phyloP scores from a whole-genome alignment of 495 filamentous ascomycete species.

The Neurospora tetrasperma region DNA sequence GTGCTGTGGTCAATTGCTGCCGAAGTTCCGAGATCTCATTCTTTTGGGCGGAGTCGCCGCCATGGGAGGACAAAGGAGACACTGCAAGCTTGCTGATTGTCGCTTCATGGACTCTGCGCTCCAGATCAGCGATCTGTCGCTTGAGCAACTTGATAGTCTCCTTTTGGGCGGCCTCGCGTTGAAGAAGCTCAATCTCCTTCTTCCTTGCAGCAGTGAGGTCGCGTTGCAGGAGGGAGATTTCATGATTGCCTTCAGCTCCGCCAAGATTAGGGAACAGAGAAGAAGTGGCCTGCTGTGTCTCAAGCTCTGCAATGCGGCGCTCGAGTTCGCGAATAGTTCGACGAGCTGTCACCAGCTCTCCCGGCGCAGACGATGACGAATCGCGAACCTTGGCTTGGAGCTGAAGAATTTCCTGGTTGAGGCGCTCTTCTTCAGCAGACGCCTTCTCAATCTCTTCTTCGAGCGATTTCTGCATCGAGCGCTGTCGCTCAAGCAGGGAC shows the following conservation, averaged over 20 bases:
- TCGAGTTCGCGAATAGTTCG: slow-evolving; percentile 50
- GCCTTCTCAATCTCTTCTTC: slow-evolving; percentile 46
- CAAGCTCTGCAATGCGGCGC: slow-evolving; percentile 46
- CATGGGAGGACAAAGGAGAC: slow-evolving; percentile 22
- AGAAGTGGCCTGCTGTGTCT: slow-evolving; percentile 37
- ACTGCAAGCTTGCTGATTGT: slow-evolving; percentile 25
- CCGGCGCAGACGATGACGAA: slow-evolving; percentile 31
- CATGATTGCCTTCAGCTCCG: slow-evolving; percentile 37
- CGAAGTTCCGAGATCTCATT: slow-evolving; percentile 52
- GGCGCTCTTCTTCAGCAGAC: slow-evolving; percentile 44
- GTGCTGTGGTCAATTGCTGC: slow-evolving; percentile 51
- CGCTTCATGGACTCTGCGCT: slow-evolving; percentile 35
- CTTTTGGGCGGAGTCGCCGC: slow-evolving; percentile 42
- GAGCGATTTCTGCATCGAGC: slow-evolving; percentile 46
- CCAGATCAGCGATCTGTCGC: slow-evolving; percentile 38
- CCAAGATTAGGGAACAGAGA: slow-evolving; percentile 45
- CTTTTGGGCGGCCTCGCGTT: slow-evolving; percentile 54
- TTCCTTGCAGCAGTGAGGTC: slow-evolving; percentile 53
- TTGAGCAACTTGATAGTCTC: slow-evolving; percentile 39
- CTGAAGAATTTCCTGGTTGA: slow-evolving; percentile 48
- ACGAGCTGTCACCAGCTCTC: slow-evolving; percentile 35
- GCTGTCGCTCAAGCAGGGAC: slow-evolving; percentile 37
- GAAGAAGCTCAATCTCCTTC: slow-evolving; percentile 50
- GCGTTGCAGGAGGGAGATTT: slow-evolving; percentile 48
- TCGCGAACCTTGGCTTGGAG: slow-evolving; percentile 40